Conservation (phyloP, 2,329 filamentous ascomycete species). For the Trichoderma lentiforme region DNA sequence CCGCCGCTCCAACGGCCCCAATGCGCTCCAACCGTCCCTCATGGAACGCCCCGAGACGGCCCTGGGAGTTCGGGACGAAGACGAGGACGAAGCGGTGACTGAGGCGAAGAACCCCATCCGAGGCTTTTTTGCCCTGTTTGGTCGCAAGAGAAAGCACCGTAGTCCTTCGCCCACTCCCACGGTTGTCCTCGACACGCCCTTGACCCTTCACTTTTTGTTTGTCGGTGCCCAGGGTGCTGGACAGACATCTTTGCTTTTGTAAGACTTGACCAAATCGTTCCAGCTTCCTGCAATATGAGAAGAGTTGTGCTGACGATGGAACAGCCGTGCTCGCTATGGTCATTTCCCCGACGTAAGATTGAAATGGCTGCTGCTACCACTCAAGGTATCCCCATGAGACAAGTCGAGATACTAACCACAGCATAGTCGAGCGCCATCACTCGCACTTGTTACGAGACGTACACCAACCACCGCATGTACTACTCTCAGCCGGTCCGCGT, state of each 20-base stretch:
- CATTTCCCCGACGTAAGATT: constrained; percentile 37
- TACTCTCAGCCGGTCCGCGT: constrained; percentile 27
- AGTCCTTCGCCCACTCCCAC: constrained; percentile 18
- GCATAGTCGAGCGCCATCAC: constrained; percentile 32
- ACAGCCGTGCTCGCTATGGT: constrained; percentile 38
- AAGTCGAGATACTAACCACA: background rate
- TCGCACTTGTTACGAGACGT: constrained; percentile 36
- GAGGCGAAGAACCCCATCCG: constrained; percentile 18
- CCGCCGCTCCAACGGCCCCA: constrained; percentile 3
- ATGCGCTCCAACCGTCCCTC: background rate
- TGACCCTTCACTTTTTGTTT: constrained; percentile 36
- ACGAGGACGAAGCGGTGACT: background rate
- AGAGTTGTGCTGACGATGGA: background rate
- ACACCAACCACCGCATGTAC: constrained; percentile 29
- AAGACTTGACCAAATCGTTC: background rate
- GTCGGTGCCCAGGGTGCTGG: constrained; percentile 33
- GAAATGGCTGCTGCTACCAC: background rate
- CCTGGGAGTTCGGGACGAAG: constrained; percentile 14
- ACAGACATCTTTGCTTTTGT: constrained; percentile 41
- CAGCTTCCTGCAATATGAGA: background rate
- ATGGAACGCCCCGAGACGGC: constrained; percentile 20
- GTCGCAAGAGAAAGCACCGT: constrained; percentile 29
- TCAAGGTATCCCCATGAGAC: background rate
- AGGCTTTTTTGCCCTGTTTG: constrained; percentile 26
- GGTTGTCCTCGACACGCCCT: constrained; percentile 20